Base-by-base conservation (phyloP, 805 yeast species). In the Lachancea thermotolerans region DNA sequence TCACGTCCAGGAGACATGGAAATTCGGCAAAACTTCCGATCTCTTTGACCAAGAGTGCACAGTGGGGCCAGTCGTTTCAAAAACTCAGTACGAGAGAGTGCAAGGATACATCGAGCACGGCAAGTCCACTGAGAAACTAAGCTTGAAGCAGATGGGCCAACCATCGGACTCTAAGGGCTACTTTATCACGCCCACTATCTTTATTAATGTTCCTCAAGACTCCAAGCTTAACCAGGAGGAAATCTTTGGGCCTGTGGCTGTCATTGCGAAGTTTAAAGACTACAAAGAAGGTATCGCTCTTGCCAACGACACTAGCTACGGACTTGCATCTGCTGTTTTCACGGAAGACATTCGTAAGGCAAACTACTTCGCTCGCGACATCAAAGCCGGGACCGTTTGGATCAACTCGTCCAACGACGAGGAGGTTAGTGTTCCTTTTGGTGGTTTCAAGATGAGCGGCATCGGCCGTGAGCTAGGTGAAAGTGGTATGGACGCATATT, bases 381-480 rank as follows among this genome's bases (percentile, higher is more conserved):
- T 83, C 48, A 73, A 77, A 52, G 80, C 86, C 1, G 90, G 90
- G 18, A 77, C 78, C 43, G 78, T 82, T 35, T 83, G 85, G 78
- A 68, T 82, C 55, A 83, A 83, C 66, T 72, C 81, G 10, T 80
- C 82, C 42, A 82, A 82, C 57, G 83, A 78, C 52, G 77, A 78
- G 55, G 81, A 79, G 57, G 62, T 71, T 47, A 71, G 73, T 47
- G 77, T 81, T 45, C 95, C 95, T 28, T 85, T 86, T 61, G 95
- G 95, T 39, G 95, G 95, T 35, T 82, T 77, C 65, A 84, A 85
- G 67, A 71, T 75, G 74, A 77, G 85, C 52, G 95, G 95, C 51
- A 72, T 83, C 51, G 95, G 95, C 48, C 78, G 91, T 55, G 93
- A 85, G 68, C 72, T 85, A 51, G 91, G 93, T 43, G 80, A 78